Evolutionary conservation across 139 green algal species (phyloP).

Genomic region (Chlorella vulgaris): DNA sequence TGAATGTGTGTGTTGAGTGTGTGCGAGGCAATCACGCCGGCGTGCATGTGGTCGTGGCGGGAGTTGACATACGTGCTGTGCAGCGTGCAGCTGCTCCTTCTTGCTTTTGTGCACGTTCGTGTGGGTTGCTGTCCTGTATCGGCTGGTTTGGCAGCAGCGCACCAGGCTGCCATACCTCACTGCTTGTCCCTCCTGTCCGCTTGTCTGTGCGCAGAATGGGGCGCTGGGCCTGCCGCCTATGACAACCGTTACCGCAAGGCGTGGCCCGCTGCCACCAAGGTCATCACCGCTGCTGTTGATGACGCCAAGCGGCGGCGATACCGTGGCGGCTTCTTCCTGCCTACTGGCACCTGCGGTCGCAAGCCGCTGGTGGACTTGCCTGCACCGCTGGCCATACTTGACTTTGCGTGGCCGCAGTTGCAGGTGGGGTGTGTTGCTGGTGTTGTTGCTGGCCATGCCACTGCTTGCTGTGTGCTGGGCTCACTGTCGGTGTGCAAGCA

Average conservation of each 20-base stretch:
- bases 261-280: slow-evolving; percentile 42
- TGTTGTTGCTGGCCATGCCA: not conserved
- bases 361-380: slow-evolving; percentile 47
- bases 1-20: too few relatives aligned
- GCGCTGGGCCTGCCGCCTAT: slow-evolving; percentile 45
- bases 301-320: slow-evolving; percentile 37
- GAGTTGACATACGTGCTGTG: not conserved
- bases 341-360: slow-evolving; percentile 34
- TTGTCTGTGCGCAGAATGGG: not conserved
- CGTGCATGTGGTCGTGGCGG: not conserved
- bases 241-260: slow-evolving; percentile 62
- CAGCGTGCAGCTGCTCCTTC: not conserved
- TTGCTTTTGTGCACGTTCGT: not conserved
- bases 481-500: not conserved
- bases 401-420: slow-evolving; percentile 47
- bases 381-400: slow-evolving; percentile 45
- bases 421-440: not conserved
- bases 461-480: not conserved
- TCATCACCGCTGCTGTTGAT: slow-evolving; percentile 41
- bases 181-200: not conserved
- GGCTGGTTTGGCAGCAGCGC: not conserved
- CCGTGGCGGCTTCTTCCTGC: slow-evolving; percentile 23
- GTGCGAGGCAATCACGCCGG: too few relatives aligned
- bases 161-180: not conserved
- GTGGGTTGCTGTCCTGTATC: not conserved